phyloP scores from a whole-genome alignment of 805 yeast genomes.

The Cyberlindnera euphorbiae region DNA sequence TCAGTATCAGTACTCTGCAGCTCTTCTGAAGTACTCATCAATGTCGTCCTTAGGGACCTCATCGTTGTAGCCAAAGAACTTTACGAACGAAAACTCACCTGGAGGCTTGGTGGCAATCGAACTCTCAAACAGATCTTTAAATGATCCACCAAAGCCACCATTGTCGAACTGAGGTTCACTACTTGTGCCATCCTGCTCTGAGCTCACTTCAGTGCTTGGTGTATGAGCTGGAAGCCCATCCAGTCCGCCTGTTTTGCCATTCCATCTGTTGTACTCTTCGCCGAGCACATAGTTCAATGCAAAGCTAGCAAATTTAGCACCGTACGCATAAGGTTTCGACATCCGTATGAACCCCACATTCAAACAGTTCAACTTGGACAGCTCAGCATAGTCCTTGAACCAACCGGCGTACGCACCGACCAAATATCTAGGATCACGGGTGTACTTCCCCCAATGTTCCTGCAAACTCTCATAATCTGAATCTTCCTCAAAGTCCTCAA shows the following conservation, averaged over 20 bases:
- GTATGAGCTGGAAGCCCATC: too few species aligned
- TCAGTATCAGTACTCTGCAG: background rate
- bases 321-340: slow-evolving; percentile 3
- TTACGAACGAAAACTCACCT: slow-evolving; percentile 6
- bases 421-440: slow-evolving; percentile 3
- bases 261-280: slow-evolving; percentile 6
- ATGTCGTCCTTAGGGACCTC: slow-evolving; percentile 8
- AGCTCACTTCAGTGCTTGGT: too few species aligned
- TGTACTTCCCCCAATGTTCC: slow-evolving; percentile 2
- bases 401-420: slow-evolving; percentile 2
- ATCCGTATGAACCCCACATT: slow-evolving; percentile 5
- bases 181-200: too few species aligned
- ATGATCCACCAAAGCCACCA: slow-evolving; percentile 7
- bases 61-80: slow-evolving; percentile 6
- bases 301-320: slow-evolving; percentile 5
- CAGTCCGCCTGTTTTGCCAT: too few species aligned
- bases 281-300: slow-evolving; percentile 4
- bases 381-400: background rate
- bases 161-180: background rate
- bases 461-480: slow-evolving; percentile 5
- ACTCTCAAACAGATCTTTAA: slow-evolving; percentile 11
- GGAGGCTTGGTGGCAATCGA: slow-evolving; percentile 6
- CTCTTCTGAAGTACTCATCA: slow-evolving; percentile 11
- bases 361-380: slow-evolving; percentile 4
- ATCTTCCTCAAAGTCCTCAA: slow-evolving; percentile 7